phyloP scores from a whole-genome alignment of 1,284 basidiomycete genomes.

The Inonotus hispidus region DNA sequence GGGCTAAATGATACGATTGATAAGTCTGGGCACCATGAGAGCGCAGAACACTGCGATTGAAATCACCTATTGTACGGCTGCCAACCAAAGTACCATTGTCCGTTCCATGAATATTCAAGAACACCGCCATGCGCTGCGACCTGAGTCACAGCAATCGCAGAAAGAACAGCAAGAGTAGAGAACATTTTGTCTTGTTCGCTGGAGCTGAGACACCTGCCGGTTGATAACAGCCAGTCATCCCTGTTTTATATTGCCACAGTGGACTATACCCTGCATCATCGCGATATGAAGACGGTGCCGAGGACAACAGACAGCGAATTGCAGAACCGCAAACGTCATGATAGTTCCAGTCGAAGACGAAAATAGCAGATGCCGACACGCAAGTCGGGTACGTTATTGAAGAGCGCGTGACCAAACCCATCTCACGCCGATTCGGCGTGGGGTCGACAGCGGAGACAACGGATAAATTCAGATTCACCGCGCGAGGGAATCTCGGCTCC shows the following conservation, averaged over 20 bases:
- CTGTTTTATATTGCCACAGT: not conserved
- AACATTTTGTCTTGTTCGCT: conserved; percentile 13
- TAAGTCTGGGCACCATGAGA: not conserved
- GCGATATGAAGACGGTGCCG: not conserved
- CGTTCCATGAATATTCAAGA: conserved; percentile 42
- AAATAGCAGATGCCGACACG: not conserved
- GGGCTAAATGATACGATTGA: conserved; percentile 25
- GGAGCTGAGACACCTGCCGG: not conserved
- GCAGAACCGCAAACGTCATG: not conserved
- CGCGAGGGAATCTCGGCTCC: not conserved
- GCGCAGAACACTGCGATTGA: not conserved
- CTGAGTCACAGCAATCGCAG: conserved; percentile 18
- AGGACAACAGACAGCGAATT: not conserved
- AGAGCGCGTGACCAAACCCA: not conserved
- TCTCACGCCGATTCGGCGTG: not conserved
- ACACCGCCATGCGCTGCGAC: conserved; percentile 49
- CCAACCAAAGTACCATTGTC: conserved; percentile 47
- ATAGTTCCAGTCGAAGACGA: not conserved
- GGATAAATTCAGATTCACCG: not conserved
- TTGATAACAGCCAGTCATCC: not conserved
- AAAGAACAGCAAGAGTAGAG: conserved; percentile 18
- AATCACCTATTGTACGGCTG: conserved; percentile 39
- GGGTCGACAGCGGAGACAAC: not conserved
- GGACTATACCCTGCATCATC: not conserved
- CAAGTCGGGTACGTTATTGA: not conserved